Conservation (phyloP, 2,329 filamentous ascomycete species). For the Sporothrix humicola region DNA sequence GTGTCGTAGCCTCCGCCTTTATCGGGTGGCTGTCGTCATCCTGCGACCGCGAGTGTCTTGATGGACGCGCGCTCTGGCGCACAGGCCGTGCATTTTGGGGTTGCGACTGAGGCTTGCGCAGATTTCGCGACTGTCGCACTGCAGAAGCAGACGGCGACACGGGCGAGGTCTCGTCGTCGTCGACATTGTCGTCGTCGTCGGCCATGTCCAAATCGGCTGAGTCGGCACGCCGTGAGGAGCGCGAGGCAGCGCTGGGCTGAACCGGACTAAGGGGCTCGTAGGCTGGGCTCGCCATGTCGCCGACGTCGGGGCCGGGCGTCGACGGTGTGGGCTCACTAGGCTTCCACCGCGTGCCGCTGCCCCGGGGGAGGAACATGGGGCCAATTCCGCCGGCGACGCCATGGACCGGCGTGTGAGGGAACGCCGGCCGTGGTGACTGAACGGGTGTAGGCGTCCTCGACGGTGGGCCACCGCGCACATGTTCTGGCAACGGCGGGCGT, state of each 20-base stretch:
- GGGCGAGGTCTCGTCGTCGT: constrained; percentile 5
- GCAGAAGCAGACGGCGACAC: constrained; percentile 16
- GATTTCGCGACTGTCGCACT: constrained; percentile 9
- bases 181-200: background rate
- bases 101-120: constrained; percentile 32
- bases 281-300: constrained; percentile 57
- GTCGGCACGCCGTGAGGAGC: background rate
- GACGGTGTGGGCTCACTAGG: constrained; percentile 60
- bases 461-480: constrained; percentile 26
- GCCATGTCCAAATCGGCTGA: constrained; percentile 17
- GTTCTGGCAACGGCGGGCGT: constrained; percentile 32
- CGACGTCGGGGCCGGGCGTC: constrained; percentile 55
- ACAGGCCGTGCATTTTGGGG: background rate
- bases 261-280: constrained; percentile 66
- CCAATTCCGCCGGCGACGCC: background rate
- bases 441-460: constrained; percentile 34
- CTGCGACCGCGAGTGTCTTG: constrained; percentile 23
- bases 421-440: constrained; percentile 31
- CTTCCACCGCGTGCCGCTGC: constrained; percentile 64
- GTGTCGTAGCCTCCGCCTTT: constrained; percentile 64
- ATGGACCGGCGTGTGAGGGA: constrained; percentile 34
- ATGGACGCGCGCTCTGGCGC: background rate
- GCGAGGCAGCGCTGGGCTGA: constrained; percentile 48
- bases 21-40: background rate
- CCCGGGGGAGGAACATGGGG: constrained; percentile 37